phyloP scores from a whole-genome alignment of 768 basidiomycete species.

The Tulasnella sp. region DNA sequence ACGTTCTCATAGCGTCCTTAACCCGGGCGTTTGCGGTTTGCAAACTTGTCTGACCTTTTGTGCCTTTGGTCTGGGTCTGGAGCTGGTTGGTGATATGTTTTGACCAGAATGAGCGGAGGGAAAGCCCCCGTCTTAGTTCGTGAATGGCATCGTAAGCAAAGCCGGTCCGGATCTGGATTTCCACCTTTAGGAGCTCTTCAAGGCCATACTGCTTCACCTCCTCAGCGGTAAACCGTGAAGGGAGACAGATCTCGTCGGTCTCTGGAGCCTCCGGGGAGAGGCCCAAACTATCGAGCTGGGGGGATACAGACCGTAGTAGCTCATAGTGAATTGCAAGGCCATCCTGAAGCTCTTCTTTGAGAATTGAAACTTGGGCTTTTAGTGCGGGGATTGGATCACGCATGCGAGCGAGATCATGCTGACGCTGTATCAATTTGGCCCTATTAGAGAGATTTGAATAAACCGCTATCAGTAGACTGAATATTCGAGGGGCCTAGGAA shows the following conservation, averaged over 20 bases:
- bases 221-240: neutral
- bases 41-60: neutral
- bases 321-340: neutral
- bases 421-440: neutral
- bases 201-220: neutral
- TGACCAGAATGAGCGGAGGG: neutral
- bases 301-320: neutral
- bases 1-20: neutral
- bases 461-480: too few relatives aligned
- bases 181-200: neutral
- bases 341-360: neutral
- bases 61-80: neutral
- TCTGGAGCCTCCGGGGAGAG: neutral
- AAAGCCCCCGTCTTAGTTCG: neutral
- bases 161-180: neutral
- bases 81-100: neutral
- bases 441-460: neutral
- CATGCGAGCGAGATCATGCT: neutral
- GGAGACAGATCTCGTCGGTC: neutral
- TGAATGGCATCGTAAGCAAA: neutral
- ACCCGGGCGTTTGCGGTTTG: neutral
- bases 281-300: neutral
- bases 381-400: neutral
- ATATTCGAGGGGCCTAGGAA: neutral
- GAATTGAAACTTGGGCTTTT: neutral